phyloP scores from a whole-genome alignment of 169 alveolate species.

The Plasmodium gaboni region DNA sequence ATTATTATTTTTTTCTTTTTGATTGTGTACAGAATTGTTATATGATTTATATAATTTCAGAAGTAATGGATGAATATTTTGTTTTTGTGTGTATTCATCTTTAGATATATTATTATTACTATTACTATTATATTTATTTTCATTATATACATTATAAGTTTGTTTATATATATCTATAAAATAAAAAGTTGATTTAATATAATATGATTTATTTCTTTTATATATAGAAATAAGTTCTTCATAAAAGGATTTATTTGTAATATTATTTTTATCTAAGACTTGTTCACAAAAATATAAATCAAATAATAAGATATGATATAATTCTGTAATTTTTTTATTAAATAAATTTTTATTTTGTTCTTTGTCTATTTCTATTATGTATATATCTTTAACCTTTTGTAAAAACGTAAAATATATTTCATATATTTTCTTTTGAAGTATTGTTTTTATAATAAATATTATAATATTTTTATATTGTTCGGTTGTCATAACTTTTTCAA shows the following conservation, averaged over 20 bases:
- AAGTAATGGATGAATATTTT: too few species aligned
- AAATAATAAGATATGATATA: slow-evolving; percentile 49
- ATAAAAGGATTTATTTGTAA: slow-evolving; percentile 52
- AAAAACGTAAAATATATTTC: slow-evolving; percentile 31
- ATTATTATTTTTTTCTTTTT: slow-evolving; percentile 17
- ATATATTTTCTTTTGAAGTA: slow-evolving; percentile 31
- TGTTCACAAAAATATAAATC: slow-evolving; percentile 64
- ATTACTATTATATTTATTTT: slow-evolving; percentile 18
- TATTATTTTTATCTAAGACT: slow-evolving; percentile 49
- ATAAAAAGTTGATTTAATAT: slow-evolving; percentile 50
- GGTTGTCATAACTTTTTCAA: slow-evolving; percentile 59
- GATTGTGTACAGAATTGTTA: too few species aligned
- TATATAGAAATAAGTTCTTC: slow-evolving; percentile 56
- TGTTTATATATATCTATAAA: slow-evolving; percentile 60
- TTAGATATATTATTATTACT: slow-evolving; percentile 2
- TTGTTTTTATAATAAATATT: slow-evolving; percentile 45
- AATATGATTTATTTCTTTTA: slow-evolving; percentile 25
- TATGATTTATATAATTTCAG: too few species aligned
- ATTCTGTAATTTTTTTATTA: slow-evolving; percentile 57
- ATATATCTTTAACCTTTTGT: slow-evolving; percentile 1
- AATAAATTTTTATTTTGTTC: slow-evolving; percentile 27
- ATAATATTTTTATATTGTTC: slow-evolving; percentile 30
- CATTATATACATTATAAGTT: slow-evolving; percentile 62
- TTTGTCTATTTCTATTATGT: not conserved
- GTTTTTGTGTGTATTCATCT: too few species aligned